Percentiles rank a stretch among this genome's conserved stretches.
phyloP scores from a whole-genome alignment of 1,284 basidiomycete species.

The Sporisorium graminicola region DNA sequence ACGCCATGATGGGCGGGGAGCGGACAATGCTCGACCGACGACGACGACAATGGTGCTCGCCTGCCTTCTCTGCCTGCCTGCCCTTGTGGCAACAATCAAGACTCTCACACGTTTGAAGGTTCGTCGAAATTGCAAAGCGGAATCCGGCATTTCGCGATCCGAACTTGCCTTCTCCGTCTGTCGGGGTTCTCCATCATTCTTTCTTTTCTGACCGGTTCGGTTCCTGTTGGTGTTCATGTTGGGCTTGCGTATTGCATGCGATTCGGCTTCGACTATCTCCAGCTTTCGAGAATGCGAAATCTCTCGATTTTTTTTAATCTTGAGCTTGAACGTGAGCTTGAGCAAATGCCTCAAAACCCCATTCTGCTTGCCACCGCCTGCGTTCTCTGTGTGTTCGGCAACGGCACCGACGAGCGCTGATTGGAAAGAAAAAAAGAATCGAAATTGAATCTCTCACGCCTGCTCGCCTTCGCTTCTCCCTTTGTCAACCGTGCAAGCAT shows the following conservation, averaged over 20 bases:
- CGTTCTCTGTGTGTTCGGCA: too few species aligned
- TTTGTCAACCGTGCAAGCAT: too few species aligned
- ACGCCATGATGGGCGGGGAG: too few species aligned
- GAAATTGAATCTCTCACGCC: neutral
- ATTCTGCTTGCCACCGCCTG: neutral
- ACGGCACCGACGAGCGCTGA: too few species aligned
- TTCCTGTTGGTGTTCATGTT: too few species aligned
- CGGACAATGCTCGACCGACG: neutral
- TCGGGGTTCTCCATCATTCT: neutral
- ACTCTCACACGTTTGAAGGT: too few species aligned
- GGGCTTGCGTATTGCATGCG: too few species aligned
- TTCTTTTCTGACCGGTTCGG: neutral
- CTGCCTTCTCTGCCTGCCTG: too few species aligned
- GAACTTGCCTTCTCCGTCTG: neutral
- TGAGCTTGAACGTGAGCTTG: slow-evolving; percentile 4
- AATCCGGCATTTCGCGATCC: neutral
- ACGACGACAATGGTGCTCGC: neutral
- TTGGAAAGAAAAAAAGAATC: too few species aligned
- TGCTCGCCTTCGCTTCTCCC: neutral
- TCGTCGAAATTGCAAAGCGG: neutral
- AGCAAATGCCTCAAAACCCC: neutral
- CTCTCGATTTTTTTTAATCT: neutral
- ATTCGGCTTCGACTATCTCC: too few species aligned
- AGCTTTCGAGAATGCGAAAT: too few species aligned
- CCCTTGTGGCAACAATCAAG: too few species aligned